Conservation (phyloP, 208 protist genomes). For the Acanthamoeba lenticulata region DNA sequence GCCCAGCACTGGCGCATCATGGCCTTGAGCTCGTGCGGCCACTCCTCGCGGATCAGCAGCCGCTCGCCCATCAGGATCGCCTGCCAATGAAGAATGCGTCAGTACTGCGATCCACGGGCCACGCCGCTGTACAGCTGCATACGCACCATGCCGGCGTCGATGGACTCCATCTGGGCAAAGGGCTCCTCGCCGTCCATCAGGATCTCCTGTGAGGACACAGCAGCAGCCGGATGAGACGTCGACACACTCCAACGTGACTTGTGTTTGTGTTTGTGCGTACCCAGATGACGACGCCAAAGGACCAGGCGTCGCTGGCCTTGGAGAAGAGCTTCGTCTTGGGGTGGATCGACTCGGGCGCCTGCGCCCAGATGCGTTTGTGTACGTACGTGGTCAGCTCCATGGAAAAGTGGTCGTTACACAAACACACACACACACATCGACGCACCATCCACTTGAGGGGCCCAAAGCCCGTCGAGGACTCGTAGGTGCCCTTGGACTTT, state of each 20-base stretch:
- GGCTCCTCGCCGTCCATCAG: neutral
- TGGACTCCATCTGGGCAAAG: neutral
- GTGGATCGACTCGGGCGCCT: neutral
- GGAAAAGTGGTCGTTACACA: no score
- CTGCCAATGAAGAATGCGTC: neutral
- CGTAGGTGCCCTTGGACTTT: neutral
- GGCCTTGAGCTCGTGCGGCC: neutral
- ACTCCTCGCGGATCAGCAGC: neutral
- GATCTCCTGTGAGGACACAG: neutral
- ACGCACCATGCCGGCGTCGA: neutral
- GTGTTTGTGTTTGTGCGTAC: neutral
- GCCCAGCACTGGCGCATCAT: neutral
- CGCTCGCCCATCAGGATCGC: neutral
- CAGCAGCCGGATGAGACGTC: no score
- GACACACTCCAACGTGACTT: neutral
- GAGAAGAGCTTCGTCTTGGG: neutral
- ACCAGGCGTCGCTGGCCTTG: neutral
- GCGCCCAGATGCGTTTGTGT: no score
- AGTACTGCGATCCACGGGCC: neutral
- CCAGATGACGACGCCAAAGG: neutral
- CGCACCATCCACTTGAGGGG: neutral
- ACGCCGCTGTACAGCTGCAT: neutral
- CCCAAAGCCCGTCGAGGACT: neutral
- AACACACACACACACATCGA: no score
- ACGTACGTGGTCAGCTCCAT: no score